Evolutionary conservation across 805 yeast species (phyloP).

Genomic region (Wickerhamiella allomyrinae): DNA sequence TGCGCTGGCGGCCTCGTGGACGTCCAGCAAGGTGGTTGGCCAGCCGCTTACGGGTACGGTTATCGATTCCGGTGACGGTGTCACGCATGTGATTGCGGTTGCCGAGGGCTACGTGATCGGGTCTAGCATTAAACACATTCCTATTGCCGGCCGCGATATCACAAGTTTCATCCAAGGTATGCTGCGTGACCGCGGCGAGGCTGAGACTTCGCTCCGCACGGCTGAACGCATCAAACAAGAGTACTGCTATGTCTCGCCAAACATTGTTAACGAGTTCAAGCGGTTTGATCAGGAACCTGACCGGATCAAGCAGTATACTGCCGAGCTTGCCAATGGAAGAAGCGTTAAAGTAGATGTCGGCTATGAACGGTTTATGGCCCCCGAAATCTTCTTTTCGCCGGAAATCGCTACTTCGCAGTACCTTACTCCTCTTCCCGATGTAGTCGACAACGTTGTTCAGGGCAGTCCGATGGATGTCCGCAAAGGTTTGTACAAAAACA

Average conservation of each 20-base stretch:
- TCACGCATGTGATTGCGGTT: constrained; percentile 96
- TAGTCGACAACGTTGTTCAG: constrained; percentile 90
- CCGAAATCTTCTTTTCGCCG: constrained; percentile 97
- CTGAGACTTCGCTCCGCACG: constrained; percentile 82
- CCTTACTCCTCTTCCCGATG: constrained; percentile 90
- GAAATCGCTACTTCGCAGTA: constrained; percentile 93
- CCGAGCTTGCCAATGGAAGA: constrained; percentile 53
- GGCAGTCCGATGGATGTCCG: constrained; percentile 95
- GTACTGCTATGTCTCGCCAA: constrained; percentile 94
- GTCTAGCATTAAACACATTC: constrained; percentile 90
- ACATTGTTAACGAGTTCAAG: constrained; percentile 89
- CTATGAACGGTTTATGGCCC: constrained; percentile 93
- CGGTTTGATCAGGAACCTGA: constrained; percentile 90
- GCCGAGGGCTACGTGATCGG: constrained; percentile 99
- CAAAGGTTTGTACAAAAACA: constrained; percentile 87
- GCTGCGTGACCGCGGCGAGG: constrained; percentile 93
- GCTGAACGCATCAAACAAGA: constrained; percentile 96
- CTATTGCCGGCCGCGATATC: constrained; percentile 97
- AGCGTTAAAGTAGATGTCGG: constrained; percentile 77
- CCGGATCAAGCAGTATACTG: constrained; percentile 77
- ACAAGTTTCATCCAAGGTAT: constrained; percentile 85
- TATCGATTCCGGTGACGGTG: constrained; percentile 98
- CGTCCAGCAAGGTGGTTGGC: constrained; percentile 86
- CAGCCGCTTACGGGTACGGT: constrained; percentile 97
- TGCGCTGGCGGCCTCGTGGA: constrained; percentile 98